Conservation (phyloP, 139 green algal genomes). For the Micractinium sp. region DNA sequence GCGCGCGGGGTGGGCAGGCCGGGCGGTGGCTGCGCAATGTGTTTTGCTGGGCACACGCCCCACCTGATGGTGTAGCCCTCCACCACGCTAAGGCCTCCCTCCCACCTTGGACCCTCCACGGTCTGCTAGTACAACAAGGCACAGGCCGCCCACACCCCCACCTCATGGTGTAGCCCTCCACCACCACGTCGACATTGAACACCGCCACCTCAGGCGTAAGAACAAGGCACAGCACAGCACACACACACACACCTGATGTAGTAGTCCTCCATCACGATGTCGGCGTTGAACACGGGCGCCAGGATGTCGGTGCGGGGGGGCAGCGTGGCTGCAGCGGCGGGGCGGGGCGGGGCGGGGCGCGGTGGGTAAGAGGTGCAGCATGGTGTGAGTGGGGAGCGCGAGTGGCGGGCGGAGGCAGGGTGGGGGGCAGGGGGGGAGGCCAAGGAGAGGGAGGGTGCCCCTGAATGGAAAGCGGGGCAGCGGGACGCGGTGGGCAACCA, state of each 20-base stretch:
- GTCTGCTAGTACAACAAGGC: too few relatives aligned
- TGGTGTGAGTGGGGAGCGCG: neutral
- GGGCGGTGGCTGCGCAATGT: neutral
- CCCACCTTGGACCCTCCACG: too few relatives aligned
- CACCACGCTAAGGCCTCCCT: too few relatives aligned
- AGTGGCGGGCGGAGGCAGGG: neutral
- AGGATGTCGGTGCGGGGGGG: neutral
- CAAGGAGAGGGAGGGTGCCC: neutral
- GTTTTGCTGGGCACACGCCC: too few relatives aligned
- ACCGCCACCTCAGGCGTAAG: neutral
- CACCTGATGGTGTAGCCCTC: too few relatives aligned
- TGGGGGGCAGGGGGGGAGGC: neutral
- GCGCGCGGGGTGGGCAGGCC: neutral
- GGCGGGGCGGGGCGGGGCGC: neutral
- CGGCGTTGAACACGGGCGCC: neutral
- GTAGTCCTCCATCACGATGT: neutral
- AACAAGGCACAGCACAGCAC: neutral
- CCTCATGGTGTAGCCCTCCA: too few relatives aligned
- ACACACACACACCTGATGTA: constrained; percentile 15
- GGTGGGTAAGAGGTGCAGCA: too few relatives aligned
- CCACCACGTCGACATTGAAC: too few relatives aligned
- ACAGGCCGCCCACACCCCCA: too few relatives aligned
- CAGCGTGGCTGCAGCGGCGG: neutral
- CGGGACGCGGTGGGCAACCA: neutral
- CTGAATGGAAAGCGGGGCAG: neutral